These are phyloP conservation scores for Prunus mira DNA, from an alignment of 306 rosid genomes.

Conservation along the genomic window DNA sequence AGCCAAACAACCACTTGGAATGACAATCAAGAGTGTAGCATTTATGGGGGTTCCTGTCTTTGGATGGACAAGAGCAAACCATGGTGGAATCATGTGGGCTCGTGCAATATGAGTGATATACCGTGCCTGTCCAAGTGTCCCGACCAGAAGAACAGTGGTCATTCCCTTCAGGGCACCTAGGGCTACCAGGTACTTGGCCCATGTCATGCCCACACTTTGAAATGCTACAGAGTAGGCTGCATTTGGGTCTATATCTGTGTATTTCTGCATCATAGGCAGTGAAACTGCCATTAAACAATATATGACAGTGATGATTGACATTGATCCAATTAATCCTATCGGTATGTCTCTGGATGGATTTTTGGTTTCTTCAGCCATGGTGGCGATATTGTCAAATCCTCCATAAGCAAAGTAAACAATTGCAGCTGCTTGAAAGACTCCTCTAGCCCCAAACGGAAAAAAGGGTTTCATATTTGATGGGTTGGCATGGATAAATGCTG, in stretches of 20 bases:
- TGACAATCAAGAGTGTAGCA: slow-evolving; percentile 58
- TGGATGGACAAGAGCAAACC: slow-evolving; percentile 79
- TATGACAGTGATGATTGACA: slow-evolving; percentile 60
- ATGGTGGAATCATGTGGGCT: slow-evolving; percentile 76
- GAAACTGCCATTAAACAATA: slow-evolving; percentile 74
- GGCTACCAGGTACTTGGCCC: slow-evolving; percentile 76
- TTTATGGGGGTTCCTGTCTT: slow-evolving; percentile 77
- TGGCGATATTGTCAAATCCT: slow-evolving; percentile 65
- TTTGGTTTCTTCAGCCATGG: slow-evolving; percentile 77
- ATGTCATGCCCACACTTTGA: slow-evolving; percentile 65
- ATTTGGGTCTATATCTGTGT: slow-evolving; percentile 46
- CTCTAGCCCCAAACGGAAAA: slow-evolving; percentile 55
- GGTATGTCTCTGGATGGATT: slow-evolving; percentile 75
- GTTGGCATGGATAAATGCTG: slow-evolving; percentile 48
- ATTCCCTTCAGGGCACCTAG: slow-evolving; percentile 72
- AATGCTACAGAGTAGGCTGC: slow-evolving; percentile 73
- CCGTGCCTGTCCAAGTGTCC: slow-evolving; percentile 51
- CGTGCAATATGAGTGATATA: slow-evolving; percentile 77
- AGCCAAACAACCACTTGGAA: slow-evolving; percentile 49
- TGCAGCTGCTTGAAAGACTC: slow-evolving; percentile 68
- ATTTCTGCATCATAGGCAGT: slow-evolving; percentile 74
- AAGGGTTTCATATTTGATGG: slow-evolving; percentile 56
- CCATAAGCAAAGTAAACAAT: slow-evolving; percentile 71
- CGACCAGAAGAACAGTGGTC: slow-evolving; percentile 73
- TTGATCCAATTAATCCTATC: slow-evolving; percentile 63